Evolutionary conservation across 2,329 filamentous ascomycete species (phyloP), one percentile per base, ranked within the genome.

Genomic region (Fusarium coicis): DNA sequence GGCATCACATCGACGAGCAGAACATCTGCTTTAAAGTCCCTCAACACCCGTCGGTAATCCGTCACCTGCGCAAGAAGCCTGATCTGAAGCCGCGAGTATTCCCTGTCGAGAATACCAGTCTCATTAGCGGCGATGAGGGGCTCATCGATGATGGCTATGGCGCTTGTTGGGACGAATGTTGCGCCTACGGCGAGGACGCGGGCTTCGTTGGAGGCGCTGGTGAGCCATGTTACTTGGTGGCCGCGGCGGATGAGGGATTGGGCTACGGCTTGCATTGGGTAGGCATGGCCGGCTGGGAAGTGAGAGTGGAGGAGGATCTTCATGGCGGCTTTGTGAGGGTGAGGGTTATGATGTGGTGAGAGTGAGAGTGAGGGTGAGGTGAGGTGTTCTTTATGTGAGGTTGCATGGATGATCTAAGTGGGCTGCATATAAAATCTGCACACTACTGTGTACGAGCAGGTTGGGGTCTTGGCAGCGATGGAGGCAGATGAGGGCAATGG

Each of bases 1-100:
- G 82, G 82, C 64, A 83, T 69, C n/a, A 82, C 81, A 66, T 83
- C 82, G 47, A 83, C 81, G 4, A 83, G 68, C n/a, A 83, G 66
- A 21, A 77, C 76, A 54, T 83, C 79, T 16, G 80, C 73, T 32
- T 64, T 60, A 54, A 81, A 81, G 30, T 53, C 69, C 6, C 64
- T 60, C 63, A 83, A 56, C 12, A 79, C 77, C 21, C 72, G 68
- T 34, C 82, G 81, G 58, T 83, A 79, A 63, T 83, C 82, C 32
- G 74, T 76, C 26, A 82, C 80, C 65, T 83, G 82, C 10, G 81
- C 81, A 7, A 78, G 64, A 19, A 83, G 58, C 9, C 81, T 78
- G 23, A 73, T 75, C 40, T 73, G 66, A 21, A 80, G 74, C 23
- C 76, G 74, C 8, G 63, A 21, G 18, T 77, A 76, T 23, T 76